A percentile compares a stretch with the other conserved stretches of the same genome.
Evolutionary conservation across 148 eudicot species (phyloP).

Genomic region (Limonium bicolor): DNA sequence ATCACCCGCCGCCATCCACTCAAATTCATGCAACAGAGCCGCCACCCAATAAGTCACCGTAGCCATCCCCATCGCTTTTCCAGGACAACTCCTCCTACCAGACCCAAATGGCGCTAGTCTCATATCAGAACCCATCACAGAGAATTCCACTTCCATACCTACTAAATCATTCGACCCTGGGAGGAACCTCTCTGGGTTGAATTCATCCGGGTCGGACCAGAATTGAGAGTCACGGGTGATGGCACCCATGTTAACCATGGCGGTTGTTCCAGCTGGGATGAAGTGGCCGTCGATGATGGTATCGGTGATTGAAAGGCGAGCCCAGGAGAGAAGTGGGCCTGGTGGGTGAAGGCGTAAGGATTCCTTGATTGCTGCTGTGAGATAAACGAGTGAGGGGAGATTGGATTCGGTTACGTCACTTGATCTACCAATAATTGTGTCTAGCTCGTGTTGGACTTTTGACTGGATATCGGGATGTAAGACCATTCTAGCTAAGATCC

Average conservation of each 20-base stretch:
- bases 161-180: background rate
- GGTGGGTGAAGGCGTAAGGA: conserved; percentile 65
- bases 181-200: conserved; percentile 44
- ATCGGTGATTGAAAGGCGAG: conserved; percentile 42
- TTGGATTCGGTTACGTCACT: conserved; percentile 32
- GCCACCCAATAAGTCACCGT: conserved; percentile 56
- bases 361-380: conserved; percentile 62
- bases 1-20: conserved; percentile 13
- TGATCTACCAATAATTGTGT: conserved; percentile 27
- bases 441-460: conserved; percentile 42
- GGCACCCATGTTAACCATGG: conserved; percentile 81
- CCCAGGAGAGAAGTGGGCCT: conserved; percentile 75
- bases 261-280: conserved; percentile 64
- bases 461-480: conserved; percentile 45
- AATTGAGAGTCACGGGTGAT: conserved; percentile 37
- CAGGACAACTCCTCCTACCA: conserved; percentile 55
- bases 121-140: conserved; percentile 43
- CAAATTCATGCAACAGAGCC: conserved; percentile 28
- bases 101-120: conserved; percentile 67
- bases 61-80: conserved; percentile 37
- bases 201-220: conserved; percentile 37
- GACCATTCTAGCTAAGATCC: conserved; percentile 53
- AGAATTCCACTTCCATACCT: conserved; percentile 12
- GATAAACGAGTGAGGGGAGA: conserved; percentile 24
- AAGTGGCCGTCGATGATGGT: conserved; percentile 26